Conservation (phyloP, 2,329 filamentous ascomycete species). For the Pseudocercospora eumusae region DNA sequence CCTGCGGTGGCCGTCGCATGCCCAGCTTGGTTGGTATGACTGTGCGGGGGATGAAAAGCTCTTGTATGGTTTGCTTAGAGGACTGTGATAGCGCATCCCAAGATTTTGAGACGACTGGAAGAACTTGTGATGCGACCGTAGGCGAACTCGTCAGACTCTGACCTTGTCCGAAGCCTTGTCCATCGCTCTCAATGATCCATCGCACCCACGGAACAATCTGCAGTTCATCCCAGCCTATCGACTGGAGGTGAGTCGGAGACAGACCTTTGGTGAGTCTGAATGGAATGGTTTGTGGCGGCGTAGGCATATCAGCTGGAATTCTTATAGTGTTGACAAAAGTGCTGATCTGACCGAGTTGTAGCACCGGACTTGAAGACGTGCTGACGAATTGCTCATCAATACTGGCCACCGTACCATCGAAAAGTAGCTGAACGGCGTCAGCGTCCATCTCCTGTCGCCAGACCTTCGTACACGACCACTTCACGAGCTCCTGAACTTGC, state of each 20-base stretch:
- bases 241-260: conserved; percentile 67
- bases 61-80: conserved; percentile 66
- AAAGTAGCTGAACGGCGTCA: conserved; percentile 65
- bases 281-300: conserved; percentile 80
- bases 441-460: conserved; percentile 70
- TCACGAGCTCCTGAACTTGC: conserved; percentile 80
- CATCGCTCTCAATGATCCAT: conserved; percentile 71
- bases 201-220: conserved; percentile 83
- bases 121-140: conserved; percentile 73
- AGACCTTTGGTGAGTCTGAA: conserved; percentile 76
- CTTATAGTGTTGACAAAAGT: conserved; percentile 74
- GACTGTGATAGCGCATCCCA: conserved; percentile 77
- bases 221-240: conserved; percentile 82
- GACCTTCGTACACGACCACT: conserved; percentile 77
- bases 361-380: conserved; percentile 65
- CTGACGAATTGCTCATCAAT: conserved; percentile 54
- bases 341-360: conserved; percentile 73
- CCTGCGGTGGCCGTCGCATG: conserved; percentile 80
- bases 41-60: conserved; percentile 66
- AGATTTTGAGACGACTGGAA: conserved; percentile 80
- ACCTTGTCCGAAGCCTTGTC: conserved; percentile 60
- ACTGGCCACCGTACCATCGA: conserved; percentile 78
- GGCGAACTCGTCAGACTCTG: conserved; percentile 71
- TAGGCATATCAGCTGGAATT: conserved; percentile 77
- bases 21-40: conserved; percentile 89